Evolutionary conservation across 352 stramenopile genomes (phyloP), one percentile per base, ranked within the genome.

Genomic region (Thraustochytrium sp.): DNA sequence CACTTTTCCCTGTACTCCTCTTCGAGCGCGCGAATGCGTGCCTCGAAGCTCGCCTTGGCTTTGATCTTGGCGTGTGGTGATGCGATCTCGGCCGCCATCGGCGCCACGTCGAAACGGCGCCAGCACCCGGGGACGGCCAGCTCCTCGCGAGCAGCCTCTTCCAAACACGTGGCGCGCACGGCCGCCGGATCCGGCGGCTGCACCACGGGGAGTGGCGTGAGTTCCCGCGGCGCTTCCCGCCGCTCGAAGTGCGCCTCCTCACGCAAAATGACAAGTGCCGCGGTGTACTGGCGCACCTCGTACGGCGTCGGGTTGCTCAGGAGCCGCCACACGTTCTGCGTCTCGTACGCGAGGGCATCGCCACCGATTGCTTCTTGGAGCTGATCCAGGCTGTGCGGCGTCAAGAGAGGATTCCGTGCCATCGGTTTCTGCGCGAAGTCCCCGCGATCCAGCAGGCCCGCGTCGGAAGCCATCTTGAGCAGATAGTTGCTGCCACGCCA

Each of bases 401-500:
- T 23, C n/a, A 77, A 13, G 11, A 77, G 40, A 18, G 65, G 65
- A 2, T 77, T 77, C 23, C 49, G 68, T 21, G 16, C 40, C 18
- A 77, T 54, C 4, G 9, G 26, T 18, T 44, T 77, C n/a, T 68
- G n/a, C 13, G 16, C 59, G n/a, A 23, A 23, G n/a, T 29, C 21
- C 59, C 31, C 31, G n/a, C 23, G 23, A 37, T 77, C 65, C 8
- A 77, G 34, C 11, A 21, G 11, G 16, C 49, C 49, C 16, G 34
- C 11, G 31, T 77, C 65, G 11, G 65, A 62, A 18, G 26, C 26
- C 65, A 77, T 77, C 11, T 77, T 77, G 9, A 55, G 13, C 9
- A 77, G 65, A 34, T 77, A 77, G 31, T 77, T 77, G 18, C 26
- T 18, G 16, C 65, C 65, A 46, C 64, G 68, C 65, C 65, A 77